These are phyloP conservation scores for Inonotus obliquus DNA, from an alignment of 1,284 basidiomycete species.

Conservation along the genomic window DNA sequence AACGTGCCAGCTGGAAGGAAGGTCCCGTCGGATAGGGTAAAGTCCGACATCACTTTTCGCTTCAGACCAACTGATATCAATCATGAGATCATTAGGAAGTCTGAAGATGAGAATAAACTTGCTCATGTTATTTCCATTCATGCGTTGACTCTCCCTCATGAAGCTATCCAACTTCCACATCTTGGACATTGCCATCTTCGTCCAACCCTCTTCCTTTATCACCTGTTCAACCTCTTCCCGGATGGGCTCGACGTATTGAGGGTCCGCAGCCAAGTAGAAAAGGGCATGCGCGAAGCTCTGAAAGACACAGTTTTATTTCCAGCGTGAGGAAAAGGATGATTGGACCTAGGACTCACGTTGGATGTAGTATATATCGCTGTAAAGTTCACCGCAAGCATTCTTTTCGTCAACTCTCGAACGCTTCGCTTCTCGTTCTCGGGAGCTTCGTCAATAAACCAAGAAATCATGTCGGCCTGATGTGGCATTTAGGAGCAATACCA, in stretches of 20 bases:
- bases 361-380: slow-evolving; percentile 31
- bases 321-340: neutral
- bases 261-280: slow-evolving; percentile 34
- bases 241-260: slow-evolving; percentile 31
- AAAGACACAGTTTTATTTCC: neutral
- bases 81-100: neutral
- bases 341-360: slow-evolving; percentile 22
- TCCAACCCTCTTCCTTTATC: slow-evolving; percentile 39
- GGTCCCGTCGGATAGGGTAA: slow-evolving; percentile 39
- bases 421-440: slow-evolving; percentile 11
- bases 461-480: slow-evolving; percentile 12
- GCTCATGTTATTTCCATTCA: slow-evolving; percentile 28
- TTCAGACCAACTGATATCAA: slow-evolving; percentile 27
- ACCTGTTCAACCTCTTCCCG: slow-evolving; percentile 40
- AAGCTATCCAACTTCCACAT: slow-evolving; percentile 47
- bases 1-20: slow-evolving; percentile 34
- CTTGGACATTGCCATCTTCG: slow-evolving; percentile 35
- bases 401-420: slow-evolving; percentile 20
- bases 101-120: neutral
- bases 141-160: slow-evolving; percentile 37
- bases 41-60: slow-evolving; percentile 33
- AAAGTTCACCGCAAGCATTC: slow-evolving; percentile 28
- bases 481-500: neutral
- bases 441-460: slow-evolving; percentile 18
- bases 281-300: slow-evolving; percentile 35